Evolutionary conservation across 129 eudicot genomes (phyloP).

Genomic region (Tanacetum coccineum): DNA sequence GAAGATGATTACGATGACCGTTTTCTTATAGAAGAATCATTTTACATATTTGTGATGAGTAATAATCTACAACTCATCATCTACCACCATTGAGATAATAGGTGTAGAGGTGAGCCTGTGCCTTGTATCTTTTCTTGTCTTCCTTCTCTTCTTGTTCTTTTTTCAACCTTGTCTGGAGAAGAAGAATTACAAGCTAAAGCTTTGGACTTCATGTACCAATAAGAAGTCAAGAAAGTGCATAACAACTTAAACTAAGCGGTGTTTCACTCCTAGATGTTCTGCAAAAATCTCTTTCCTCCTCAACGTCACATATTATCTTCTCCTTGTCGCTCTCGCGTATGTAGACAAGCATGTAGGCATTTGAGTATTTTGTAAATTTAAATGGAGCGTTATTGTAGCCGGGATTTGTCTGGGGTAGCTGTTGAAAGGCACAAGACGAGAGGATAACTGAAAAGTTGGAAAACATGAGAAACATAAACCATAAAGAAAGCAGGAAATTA

Average conservation of each 20-base stretch:
- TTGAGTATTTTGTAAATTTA: slow-evolving; percentile 89
- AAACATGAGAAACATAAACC: not conserved
- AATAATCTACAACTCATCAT: slow-evolving; percentile 31
- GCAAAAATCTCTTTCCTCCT: slow-evolving; percentile 95
- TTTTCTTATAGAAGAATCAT: not conserved
- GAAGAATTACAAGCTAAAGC: slow-evolving; percentile 19
- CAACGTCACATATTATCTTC: slow-evolving; percentile 86
- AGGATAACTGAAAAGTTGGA: slow-evolving; percentile 7
- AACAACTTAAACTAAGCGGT: not conserved
- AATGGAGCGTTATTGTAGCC: slow-evolving; percentile 85
- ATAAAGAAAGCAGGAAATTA: slow-evolving; percentile 24
- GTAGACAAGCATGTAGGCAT: slow-evolving; percentile 97
- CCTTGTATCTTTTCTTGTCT: slow-evolving; percentile 82
- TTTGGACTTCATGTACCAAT: slow-evolving; percentile 8
- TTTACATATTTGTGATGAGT: slow-evolving; percentile 12
- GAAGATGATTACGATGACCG: slow-evolving; percentile 17
- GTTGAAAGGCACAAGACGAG: slow-evolving; percentile 29
- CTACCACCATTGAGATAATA: slow-evolving; percentile 74
- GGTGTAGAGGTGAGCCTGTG: slow-evolving; percentile 97
- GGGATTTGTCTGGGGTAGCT: slow-evolving; percentile 95
- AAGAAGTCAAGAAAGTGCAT: slow-evolving; percentile 13
- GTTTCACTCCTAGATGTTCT: slow-evolving; percentile 85
- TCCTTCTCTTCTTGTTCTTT: slow-evolving; percentile 95
- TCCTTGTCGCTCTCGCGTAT: slow-evolving; percentile 93
- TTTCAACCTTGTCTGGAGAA: slow-evolving; percentile 72